Base-by-base conservation (phyloP, 345 rosid genomes). In the Eucalyptus globulus region DNA sequence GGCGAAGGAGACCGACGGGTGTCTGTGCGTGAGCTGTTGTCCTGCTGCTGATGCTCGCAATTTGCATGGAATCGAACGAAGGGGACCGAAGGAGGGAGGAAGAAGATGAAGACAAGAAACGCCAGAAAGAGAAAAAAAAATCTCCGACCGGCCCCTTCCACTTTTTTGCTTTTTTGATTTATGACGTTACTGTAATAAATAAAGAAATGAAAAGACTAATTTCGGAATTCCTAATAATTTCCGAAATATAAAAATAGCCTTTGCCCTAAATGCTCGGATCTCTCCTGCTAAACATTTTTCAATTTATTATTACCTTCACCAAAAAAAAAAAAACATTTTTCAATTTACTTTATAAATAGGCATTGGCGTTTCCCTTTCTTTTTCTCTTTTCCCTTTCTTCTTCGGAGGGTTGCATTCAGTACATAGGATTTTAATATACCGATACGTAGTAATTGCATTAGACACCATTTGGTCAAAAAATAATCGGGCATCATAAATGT, bases 381-480 rank as follows among this genome's bases (percentile, higher is more conserved):
- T 34, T 17, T 11, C 15, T 14, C 16, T 14, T 29, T 65, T 29
- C 3, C 5, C 5, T 65, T 65, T 65, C 29, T 29, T 31, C 16
- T 17, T 16, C 16, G 3, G 3, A 21, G 21, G 7, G 17, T 34
- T 34, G 3, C 21, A 34, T 69, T 34, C 6, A 12, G 19, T 69
- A 34, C 3, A 2, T 22, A 53, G 24, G 22, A 53, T 40, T 5
- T 16, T 14, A 65, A 7, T 65, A 4, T 65, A 14, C 19, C 10
- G 3, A 14, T n/a, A n/a, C 2, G 0, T 3, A 14, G 4, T n/a
- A n/a, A 65, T 65, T n/a, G 24, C 11, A 8, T 53, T 53, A 1
- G 10, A 53, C 10, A 49, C 17, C 7, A 14, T 49, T 49, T 49
- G 17, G 0, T 6, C 7, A 49, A 14, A 49, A 49, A 49, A 1